Percentiles rank a stretch among this genome's conserved stretches.
phyloP scores from a whole-genome alignment of 1,284 basidiomycete genomes.

The Cutaneotrichosporon sp. region DNA sequence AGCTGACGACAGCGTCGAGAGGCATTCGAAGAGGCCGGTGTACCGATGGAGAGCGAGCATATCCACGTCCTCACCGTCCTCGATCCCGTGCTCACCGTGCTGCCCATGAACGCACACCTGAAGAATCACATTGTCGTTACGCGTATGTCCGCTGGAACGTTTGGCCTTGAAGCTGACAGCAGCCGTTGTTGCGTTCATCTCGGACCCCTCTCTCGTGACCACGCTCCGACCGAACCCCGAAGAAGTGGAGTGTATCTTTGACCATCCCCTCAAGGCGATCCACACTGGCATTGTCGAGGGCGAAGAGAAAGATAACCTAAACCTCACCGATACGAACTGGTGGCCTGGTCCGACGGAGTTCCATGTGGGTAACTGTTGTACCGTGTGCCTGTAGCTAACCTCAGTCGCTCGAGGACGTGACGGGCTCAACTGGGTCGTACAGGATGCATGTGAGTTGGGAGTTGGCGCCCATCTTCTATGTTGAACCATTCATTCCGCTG shows the following conservation, averaged over 20 bases:
- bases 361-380: conserved; percentile 51
- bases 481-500: too few relatives aligned
- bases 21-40: conserved; percentile 71
- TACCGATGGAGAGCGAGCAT: conserved; percentile 57
- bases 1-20: conserved; percentile 60
- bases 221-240: conserved; percentile 56
- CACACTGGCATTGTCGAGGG: conserved; percentile 54
- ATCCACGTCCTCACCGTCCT: conserved; percentile 63
- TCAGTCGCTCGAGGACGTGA: conserved; percentile 37
- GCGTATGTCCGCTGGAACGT: conserved; percentile 20
- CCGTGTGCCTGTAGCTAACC: conserved; percentile 1
- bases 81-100: conserved; percentile 68
- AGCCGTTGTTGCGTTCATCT: conserved; percentile 66
- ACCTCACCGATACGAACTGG: conserved; percentile 57
- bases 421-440: conserved; percentile 56
- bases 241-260: conserved; percentile 74
- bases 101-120: conserved; percentile 53
- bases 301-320: conserved; percentile 51
- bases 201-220: conserved; percentile 55
- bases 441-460: conserved; percentile 38
- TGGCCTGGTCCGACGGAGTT: conserved; percentile 70
- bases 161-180: conserved; percentile 50
- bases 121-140: conserved; percentile 48
- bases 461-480: too few relatives aligned
- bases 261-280: conserved; percentile 66